A percentile compares a stretch with the other conserved stretches of the same genome.
Conservation (phyloP, 73 alveolate genomes). For the Stentor coeruleus region DNA sequence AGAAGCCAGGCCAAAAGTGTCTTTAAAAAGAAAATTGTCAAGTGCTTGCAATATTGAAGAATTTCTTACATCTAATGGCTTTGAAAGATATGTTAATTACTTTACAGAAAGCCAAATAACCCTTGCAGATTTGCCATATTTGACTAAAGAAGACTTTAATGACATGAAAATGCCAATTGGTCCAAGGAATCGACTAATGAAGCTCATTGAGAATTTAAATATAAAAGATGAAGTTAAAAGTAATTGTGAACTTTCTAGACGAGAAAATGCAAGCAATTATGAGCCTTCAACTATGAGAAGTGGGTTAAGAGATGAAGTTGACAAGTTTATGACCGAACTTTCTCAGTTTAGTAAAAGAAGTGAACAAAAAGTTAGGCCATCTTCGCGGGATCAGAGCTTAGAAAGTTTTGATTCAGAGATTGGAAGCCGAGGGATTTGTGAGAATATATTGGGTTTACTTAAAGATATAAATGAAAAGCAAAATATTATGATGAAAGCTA, state of each 20-base stretch:
- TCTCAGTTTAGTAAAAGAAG: background rate
- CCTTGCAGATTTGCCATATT: background rate
- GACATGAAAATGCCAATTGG: conserved; percentile 18
- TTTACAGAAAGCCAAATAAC: background rate
- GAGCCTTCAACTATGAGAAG: background rate
- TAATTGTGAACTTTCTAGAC: background rate
- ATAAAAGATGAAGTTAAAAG: background rate
- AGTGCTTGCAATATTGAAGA: background rate
- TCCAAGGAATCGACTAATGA: conserved; percentile 4
- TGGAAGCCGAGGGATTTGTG: background rate
- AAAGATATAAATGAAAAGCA: background rate
- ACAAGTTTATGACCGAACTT: background rate
- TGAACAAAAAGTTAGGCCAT: background rate
- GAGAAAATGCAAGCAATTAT: no score
- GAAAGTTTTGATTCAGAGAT: background rate
- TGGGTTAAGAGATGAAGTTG: background rate
- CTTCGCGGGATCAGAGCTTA: background rate
- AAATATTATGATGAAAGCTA: background rate
- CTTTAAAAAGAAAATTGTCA: no score
- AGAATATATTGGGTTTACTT: background rate
- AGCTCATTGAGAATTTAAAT: background rate
- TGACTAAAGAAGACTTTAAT: background rate
- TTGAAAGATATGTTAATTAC: background rate
- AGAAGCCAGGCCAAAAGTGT: background rate
- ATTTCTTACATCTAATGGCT: background rate